phyloP scores from a whole-genome alignment of 148 eudicot species.

The Heliosperma pusillum region DNA sequence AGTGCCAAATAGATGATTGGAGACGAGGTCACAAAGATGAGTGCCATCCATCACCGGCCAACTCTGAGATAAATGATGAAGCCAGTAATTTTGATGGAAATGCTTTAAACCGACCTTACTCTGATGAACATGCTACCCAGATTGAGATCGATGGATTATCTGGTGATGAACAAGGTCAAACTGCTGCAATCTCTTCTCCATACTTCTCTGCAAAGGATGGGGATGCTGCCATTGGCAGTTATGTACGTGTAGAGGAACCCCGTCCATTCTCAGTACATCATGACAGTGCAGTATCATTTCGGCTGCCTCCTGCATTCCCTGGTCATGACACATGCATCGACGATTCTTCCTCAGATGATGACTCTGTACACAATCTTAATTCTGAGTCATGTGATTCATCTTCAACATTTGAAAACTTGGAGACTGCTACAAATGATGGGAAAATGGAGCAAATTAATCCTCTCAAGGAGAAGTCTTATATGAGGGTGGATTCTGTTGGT shows the following conservation, averaged over 20 bases:
- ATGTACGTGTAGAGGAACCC: conserved; percentile 20
- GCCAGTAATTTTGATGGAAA: conserved; percentile 27
- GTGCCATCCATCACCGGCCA: conserved; percentile 42
- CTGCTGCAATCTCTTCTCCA: conserved; percentile 12
- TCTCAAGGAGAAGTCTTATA: conserved; percentile 20
- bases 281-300: conserved; percentile 19
- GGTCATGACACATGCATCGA: conserved; percentile 20
- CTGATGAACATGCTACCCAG: conserved; percentile 18
- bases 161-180: conserved; percentile 24
- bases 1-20: conserved; percentile 91
- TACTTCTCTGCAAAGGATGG: conserved; percentile 26
- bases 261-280: conserved; percentile 10
- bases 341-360: conserved; percentile 29
- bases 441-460: conserved; percentile 23
- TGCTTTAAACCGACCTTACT: conserved; percentile 27
- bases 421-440: conserved; percentile 22
- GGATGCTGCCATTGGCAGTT: conserved; percentile 19
- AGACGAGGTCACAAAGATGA: conserved; percentile 86
- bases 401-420: conserved; percentile 25
- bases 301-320: conserved; percentile 13
- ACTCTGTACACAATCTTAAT: conserved; percentile 33
- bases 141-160: conserved; percentile 28
- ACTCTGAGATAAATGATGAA: conserved; percentile 30
- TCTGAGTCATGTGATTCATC: conserved; percentile 23
- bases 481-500: conserved; percentile 20